A percentile compares a stretch with the other conserved stretches of the same genome.
phyloP scores from a whole-genome alignment of 257 asterid genomes.

The Penstemon eatonii region DNA sequence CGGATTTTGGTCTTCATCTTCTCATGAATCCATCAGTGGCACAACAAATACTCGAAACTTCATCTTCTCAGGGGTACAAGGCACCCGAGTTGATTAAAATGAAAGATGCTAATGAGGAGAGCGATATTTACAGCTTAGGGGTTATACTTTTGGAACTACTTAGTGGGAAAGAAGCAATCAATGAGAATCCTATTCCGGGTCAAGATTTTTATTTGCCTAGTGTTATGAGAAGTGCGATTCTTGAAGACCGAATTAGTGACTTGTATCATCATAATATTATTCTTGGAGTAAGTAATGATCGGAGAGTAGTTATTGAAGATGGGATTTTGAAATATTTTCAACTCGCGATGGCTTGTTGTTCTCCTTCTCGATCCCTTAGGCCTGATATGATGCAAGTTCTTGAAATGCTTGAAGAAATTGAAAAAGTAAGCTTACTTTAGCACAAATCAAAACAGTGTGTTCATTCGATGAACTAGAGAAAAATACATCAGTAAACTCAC shows the following conservation, averaged over 20 bases:
- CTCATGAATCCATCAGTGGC: constrained; percentile 62
- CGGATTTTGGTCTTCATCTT: constrained; percentile 77
- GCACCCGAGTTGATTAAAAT: constrained; percentile 83
- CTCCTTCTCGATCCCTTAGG: constrained; percentile 67
- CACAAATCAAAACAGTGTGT: not conserved
- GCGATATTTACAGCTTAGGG: constrained; percentile 80
- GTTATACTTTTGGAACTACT: constrained; percentile 70
- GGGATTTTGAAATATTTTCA: constrained; percentile 53
- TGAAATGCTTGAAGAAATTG: constrained; percentile 71
- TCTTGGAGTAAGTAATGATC: constrained; percentile 44
- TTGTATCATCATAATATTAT: constrained; percentile 65
- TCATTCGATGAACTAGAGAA: too few species aligned
- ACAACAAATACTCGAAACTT: constrained; percentile 72
- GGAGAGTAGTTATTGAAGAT: constrained; percentile 43
- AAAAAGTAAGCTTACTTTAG: constrained; percentile 25
- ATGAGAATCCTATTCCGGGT: constrained; percentile 45
- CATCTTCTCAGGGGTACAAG: constrained; percentile 72
- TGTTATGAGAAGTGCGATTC: constrained; percentile 62
- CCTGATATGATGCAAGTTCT: constrained; percentile 65
- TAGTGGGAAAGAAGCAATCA: constrained; percentile 64
- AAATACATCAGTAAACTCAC: not conserved
- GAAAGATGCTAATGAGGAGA: constrained; percentile 61
- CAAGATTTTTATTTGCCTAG: constrained; percentile 64
- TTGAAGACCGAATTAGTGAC: constrained; percentile 57
- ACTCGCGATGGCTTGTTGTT: constrained; percentile 86